These are phyloP conservation scores for Moesziomyces sp. DNA, from an alignment of 1,284 basidiomycete species.

Conservation along the genomic window DNA sequence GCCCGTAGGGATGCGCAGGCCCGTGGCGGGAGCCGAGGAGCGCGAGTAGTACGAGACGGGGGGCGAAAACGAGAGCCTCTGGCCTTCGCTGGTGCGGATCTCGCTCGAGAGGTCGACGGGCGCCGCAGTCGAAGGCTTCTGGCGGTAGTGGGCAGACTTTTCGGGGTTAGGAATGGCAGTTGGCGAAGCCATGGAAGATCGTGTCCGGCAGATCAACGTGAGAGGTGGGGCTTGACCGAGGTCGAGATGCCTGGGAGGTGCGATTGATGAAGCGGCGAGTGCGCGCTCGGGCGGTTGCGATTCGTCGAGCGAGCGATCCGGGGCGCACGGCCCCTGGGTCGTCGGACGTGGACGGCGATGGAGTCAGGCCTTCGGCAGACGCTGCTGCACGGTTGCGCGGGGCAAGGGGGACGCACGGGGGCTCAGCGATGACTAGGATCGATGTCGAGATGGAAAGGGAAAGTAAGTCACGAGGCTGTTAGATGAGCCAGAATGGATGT, in stretches of 20 bases:
- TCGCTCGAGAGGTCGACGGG: slow-evolving; percentile 38
- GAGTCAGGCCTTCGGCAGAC: slow-evolving; percentile 18
- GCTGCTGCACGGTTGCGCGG: slow-evolving; percentile 17
- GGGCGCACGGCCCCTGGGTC: slow-evolving; percentile 50
- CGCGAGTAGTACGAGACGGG: slow-evolving; percentile 43
- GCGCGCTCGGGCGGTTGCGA: slow-evolving; percentile 3
- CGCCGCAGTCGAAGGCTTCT: slow-evolving; percentile 11
- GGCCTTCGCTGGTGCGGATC: slow-evolving; percentile 43
- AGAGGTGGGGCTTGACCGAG: too few relatives aligned
- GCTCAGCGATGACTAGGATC: too few relatives aligned
- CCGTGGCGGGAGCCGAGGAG: slow-evolving; percentile 21
- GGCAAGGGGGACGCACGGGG: not conserved
- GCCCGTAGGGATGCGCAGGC: slow-evolving; percentile 26
- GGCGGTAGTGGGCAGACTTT: slow-evolving; percentile 54
- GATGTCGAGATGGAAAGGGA: too few relatives aligned
- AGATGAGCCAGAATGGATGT: not conserved
- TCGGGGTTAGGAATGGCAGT: slow-evolving; percentile 54
- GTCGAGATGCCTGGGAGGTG: not conserved
- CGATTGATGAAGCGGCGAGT: not conserved
- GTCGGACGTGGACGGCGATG: slow-evolving; percentile 19
- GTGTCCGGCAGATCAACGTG: not conserved
- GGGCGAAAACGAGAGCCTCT: slow-evolving; percentile 40
- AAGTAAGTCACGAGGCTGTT: not conserved
- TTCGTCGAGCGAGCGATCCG: slow-evolving; percentile 32
- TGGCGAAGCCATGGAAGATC: slow-evolving; percentile 46